Evolutionary conservation across 345 rosid genomes (phyloP).

Genomic region (Excoecaria cochinchinensis): DNA sequence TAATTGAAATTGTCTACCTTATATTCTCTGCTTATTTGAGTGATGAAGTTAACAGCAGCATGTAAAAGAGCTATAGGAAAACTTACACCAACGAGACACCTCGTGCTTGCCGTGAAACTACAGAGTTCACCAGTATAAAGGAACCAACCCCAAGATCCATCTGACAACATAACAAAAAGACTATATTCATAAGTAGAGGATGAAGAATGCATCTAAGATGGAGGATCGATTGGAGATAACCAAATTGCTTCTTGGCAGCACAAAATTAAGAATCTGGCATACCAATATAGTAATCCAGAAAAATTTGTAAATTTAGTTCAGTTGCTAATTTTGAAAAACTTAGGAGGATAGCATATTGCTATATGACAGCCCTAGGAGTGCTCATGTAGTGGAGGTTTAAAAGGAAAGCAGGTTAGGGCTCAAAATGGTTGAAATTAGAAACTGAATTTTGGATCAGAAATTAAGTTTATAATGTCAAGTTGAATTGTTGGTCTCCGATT

Average conservation of each 20-base stretch:
- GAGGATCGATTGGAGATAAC: background rate
- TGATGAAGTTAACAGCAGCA: background rate
- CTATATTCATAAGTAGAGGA: background rate
- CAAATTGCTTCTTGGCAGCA: background rate
- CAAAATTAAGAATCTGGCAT: background rate
- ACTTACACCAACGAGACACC: slow-evolving; percentile 55
- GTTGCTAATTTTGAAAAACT: background rate
- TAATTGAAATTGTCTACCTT: background rate
- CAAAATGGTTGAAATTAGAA: background rate
- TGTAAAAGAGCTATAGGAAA: background rate
- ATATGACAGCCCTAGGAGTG: background rate
- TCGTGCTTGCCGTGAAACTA: slow-evolving; percentile 85
- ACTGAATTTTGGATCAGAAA: background rate
- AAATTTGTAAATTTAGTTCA: background rate
- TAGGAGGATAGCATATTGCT: background rate
- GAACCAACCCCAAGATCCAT: slow-evolving; percentile 99
- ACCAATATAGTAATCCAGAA: background rate
- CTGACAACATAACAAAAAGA: slow-evolving; percentile 37
- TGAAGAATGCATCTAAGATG: background rate
- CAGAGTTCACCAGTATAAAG: slow-evolving; percentile 71
- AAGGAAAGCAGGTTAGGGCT: background rate
- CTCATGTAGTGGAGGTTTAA: background rate
- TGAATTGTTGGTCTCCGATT: too few species aligned
- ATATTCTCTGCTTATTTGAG: background rate
- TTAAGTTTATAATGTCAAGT: background rate